These are phyloP conservation scores for Diutina siamensis DNA, from an alignment of 1,139 yeast species.

Conservation along the genomic window DNA sequence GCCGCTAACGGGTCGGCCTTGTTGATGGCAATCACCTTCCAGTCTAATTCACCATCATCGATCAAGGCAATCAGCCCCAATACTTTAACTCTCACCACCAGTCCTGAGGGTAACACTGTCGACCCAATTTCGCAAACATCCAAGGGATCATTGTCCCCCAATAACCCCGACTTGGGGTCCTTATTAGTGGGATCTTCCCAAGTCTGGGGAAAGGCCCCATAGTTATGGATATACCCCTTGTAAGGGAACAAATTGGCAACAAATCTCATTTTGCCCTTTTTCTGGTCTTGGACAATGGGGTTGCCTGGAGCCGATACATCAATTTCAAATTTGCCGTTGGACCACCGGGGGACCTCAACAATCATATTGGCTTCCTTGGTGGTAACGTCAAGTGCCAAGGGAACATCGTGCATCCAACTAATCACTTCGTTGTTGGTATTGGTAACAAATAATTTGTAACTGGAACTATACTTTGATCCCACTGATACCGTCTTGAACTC, in stretches of 20 bases:
- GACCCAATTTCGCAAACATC: conserved; percentile 88
- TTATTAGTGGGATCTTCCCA: conserved; percentile 78
- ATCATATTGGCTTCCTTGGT: conserved; percentile 70
- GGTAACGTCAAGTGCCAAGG: conserved; percentile 52
- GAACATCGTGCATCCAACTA: conserved; percentile 72
- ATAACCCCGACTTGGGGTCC: conserved; percentile 60
- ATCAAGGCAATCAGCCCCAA: conserved; percentile 79
- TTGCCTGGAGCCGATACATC: conserved; percentile 53
- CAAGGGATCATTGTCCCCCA: conserved; percentile 84
- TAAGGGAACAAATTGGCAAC: conserved; percentile 84
- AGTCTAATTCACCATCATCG: conserved; percentile 90
- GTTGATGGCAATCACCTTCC: conserved; percentile 80
- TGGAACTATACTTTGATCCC: conserved; percentile 26
- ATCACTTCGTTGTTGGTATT: conserved; percentile 39
- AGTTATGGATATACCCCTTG: conserved; percentile 85
- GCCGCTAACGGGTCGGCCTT: conserved; percentile 65
- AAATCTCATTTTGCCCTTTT: conserved; percentile 73
- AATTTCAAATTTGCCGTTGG: conserved; percentile 82
- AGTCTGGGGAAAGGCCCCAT: conserved; percentile 91
- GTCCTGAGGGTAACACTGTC: conserved; percentile 58
- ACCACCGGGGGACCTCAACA: conserved; percentile 88
- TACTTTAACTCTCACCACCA: conserved; percentile 70
- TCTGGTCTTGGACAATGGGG: conserved; percentile 80
- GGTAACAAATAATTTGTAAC: conserved; percentile 23
- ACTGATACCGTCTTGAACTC: background rate